These are phyloP conservation scores for Saccharomyces hybrid DNA, from an alignment of 1,139 yeast species.

Conservation along the genomic window DNA sequence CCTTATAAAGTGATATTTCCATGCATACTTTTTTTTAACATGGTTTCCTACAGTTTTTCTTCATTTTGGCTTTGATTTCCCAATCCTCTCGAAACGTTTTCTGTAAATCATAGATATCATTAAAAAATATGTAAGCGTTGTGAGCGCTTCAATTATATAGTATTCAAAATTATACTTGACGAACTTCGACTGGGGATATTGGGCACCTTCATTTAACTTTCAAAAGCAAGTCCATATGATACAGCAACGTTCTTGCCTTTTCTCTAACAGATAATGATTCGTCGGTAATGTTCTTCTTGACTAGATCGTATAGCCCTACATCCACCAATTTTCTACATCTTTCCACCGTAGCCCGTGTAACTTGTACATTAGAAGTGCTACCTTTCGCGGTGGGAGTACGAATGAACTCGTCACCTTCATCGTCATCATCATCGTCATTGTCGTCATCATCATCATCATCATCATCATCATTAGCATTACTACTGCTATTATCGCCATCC, in stretches of 20 bases:
- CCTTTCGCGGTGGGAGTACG: slow-evolving; percentile 10
- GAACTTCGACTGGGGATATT: background rate
- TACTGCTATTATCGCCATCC: background rate
- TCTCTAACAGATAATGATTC: slow-evolving; percentile 28
- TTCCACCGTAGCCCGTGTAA: slow-evolving; percentile 18
- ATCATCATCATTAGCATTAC: slow-evolving; percentile 19
- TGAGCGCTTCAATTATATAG: background rate
- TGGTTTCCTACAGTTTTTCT: background rate
- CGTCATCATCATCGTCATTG: slow-evolving; percentile 19
- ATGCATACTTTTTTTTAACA: background rate
- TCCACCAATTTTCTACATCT: slow-evolving; percentile 26
- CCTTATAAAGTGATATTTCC: background rate
- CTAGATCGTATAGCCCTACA: slow-evolving; percentile 26
- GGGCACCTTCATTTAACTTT: slow-evolving; percentile 8
- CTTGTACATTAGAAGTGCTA: slow-evolving; percentile 6
- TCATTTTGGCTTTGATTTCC: no score
- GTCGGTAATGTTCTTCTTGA: slow-evolving; percentile 25
- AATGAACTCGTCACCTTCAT: slow-evolving; percentile 19
- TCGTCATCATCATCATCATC: slow-evolving; percentile 23
- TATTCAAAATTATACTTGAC: background rate
- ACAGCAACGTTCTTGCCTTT: slow-evolving; percentile 28
- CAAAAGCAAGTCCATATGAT: slow-evolving; percentile 28
- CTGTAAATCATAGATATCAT: background rate
- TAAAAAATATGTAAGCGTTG: background rate
- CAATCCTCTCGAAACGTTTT: no score